Conservation (phyloP, 768 basidiomycete species). For the Boletus reticulatus region DNA sequence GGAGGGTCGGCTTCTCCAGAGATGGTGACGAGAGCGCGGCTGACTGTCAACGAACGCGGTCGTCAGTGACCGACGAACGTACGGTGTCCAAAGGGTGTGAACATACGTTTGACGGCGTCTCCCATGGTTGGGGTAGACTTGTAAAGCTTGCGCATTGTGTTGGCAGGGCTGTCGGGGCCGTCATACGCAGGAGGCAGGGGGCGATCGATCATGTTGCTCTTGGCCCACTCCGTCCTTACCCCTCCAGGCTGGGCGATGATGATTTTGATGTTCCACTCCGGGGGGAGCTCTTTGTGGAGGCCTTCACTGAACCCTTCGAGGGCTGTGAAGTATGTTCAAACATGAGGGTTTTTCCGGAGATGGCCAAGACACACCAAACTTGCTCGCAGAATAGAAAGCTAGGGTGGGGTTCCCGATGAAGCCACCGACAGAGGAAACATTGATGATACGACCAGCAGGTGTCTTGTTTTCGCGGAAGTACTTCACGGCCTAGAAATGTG, state of each 20-base stretch:
- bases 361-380: conserved; percentile 16
- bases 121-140: not conserved
- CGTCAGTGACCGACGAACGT: too few species aligned
- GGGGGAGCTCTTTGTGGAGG: conserved; percentile 20
- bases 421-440: conserved; percentile 21
- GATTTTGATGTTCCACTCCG: conserved; percentile 29
- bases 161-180: conserved; percentile 12
- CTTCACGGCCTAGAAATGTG: conserved; percentile 16
- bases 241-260: conserved; percentile 21
- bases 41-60: conserved; percentile 3
- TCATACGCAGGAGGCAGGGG: conserved; percentile 17
- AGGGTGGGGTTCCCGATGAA: conserved; percentile 17
- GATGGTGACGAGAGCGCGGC: conserved; percentile 11
- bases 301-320: conserved; percentile 28
- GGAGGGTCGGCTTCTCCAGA: conserved; percentile 19
- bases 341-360: too few species aligned
- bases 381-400: conserved; percentile 20
- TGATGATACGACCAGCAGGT: conserved; percentile 22
- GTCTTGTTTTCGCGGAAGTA: conserved; percentile 32
- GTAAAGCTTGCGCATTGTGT: conserved; percentile 8
- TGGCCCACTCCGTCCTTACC: conserved; percentile 19
- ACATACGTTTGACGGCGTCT: conserved; percentile 17
- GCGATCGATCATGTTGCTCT: conserved; percentile 15
- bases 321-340: conserved; percentile 1
- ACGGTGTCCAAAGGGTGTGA: too few species aligned